Base-by-base conservation (phyloP, 805 yeast genomes). In the Candida corydali region DNA sequence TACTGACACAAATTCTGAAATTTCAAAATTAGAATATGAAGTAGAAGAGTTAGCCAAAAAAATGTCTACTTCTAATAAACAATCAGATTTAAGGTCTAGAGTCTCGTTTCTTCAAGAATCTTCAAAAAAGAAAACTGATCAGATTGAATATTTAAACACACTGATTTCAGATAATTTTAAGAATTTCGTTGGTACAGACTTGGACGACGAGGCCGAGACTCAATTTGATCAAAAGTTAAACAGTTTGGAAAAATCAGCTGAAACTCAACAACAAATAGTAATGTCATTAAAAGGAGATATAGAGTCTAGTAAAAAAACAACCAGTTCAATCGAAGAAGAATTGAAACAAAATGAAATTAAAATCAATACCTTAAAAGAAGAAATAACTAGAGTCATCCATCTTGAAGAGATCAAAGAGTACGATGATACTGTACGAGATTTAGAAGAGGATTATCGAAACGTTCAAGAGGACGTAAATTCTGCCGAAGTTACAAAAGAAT, bases 381-480 rank as follows among this genome's bases (percentile, higher is more conserved):
- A 22, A 3, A 61, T 65, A 2, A 39, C 54, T 2, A 41, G 44
- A 7, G 59, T 56, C 3, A 48, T 67, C 1, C 51, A 51, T 5
- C 59, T 55, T 37, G 51, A 50, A 10, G 72, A 67, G n/a, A 59
- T 80, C 16, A 67, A 65, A 3, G 70, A 71, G 1, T 83, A 78
- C 50, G 76, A 74, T 24, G 60, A 58, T 1, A 63, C 73, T 5
- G 42, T 82, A 2, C 52, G 56, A 18, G 82, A 76, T 11, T 65
- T 81, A 4, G 91, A 86, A 49, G 72, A 70, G 12, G 82, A 80
- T 29, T 75, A 76, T 44, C 70, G 75, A 28, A 70, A 70, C 14
- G 78, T 86, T 0, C 60, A 77, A 11, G 84, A 82, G 43, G 80
- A 82, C 38, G 53, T 76, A 22, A 86, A 86, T 51, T 78, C 85